Evolutionary conservation across 305 asterid species (phyloP).

Genomic region (Fraxinus latifolia): DNA sequence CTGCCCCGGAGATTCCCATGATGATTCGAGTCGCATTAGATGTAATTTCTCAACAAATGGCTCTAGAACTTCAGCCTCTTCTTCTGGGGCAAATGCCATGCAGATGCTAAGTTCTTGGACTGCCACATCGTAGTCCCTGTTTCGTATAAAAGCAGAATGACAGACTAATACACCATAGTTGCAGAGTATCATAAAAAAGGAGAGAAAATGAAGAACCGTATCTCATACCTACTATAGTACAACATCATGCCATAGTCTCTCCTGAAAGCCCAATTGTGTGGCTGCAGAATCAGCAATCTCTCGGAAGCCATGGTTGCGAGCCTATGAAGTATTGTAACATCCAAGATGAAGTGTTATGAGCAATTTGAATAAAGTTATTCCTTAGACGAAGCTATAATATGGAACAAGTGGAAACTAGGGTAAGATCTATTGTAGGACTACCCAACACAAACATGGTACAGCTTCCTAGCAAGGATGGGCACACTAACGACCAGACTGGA

Average conservation of each 20-base stretch:
- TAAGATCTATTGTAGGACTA: neutral
- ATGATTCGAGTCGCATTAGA: conserved; percentile 48
- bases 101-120: conserved; percentile 96
- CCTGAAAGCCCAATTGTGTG: conserved; percentile 83
- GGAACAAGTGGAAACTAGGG: neutral
- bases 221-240: conserved; percentile 65
- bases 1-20: conserved; percentile 54
- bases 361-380: neutral
- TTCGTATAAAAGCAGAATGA: neutral
- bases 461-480: neutral
- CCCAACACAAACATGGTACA: neutral
- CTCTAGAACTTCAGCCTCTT: conserved; percentile 63
- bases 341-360: conserved; percentile 20
- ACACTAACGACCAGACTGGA: neutral
- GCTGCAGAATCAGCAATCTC: conserved; percentile 81
- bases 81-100: conserved; percentile 95
- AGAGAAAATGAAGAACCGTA: neutral
- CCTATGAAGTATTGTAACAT: conserved; percentile 47
- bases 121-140: conserved; percentile 73
- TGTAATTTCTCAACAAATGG: conserved; percentile 80
- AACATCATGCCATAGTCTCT: conserved; percentile 91
- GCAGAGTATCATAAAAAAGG: neutral
- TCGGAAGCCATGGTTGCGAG: conserved; percentile 89
- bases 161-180: neutral
- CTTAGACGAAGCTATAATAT: neutral